Conservation (phyloP, 495 filamentous ascomycete genomes). For the Penicillium ucsense region DNA sequence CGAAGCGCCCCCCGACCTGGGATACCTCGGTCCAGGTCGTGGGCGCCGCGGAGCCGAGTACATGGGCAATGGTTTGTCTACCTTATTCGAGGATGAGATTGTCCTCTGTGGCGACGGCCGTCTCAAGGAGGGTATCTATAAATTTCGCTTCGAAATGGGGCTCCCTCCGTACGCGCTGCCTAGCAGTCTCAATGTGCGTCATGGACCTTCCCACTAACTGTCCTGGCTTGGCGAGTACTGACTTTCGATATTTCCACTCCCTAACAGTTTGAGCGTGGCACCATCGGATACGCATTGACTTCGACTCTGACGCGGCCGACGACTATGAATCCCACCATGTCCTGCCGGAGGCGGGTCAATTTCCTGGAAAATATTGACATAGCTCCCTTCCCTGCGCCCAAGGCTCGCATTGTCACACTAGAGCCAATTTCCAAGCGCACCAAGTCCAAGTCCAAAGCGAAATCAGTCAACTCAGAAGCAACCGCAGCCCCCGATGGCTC, state of each 20-base stretch:
- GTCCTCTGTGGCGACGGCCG: conserved; percentile 86
- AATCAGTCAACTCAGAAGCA: conserved; percentile 24
- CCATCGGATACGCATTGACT: conserved; percentile 81
- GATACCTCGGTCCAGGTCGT: conserved; percentile 42
- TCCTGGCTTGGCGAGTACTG: background rate
- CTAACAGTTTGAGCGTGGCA: conserved; percentile 83
- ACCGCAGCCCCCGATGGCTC: conserved; percentile 23
- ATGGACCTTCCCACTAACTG: background rate
- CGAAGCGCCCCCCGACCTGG: conserved; percentile 42
- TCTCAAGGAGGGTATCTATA: conserved; percentile 74
- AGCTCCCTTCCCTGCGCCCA: conserved; percentile 44
- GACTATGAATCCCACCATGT: conserved; percentile 68
- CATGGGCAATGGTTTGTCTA: conserved; percentile 71
- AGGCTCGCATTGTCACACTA: conserved; percentile 67
- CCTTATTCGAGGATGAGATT: conserved; percentile 83
- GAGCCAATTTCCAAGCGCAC: conserved; percentile 56
- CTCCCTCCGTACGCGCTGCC: conserved; percentile 72
- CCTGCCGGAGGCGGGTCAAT: conserved; percentile 69
- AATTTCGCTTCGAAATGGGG: conserved; percentile 85
- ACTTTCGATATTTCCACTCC: conserved; percentile 9
- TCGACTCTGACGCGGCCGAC: conserved; percentile 85
- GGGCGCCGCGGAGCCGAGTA: conserved; percentile 55
- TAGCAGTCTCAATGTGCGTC: conserved; percentile 82
- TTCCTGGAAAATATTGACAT: conserved; percentile 66
- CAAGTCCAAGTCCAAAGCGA: conserved; percentile 37